Evolutionary conservation across 2,329 filamentous ascomycete genomes (phyloP).

Genomic region (Verticillium albo-atrum): DNA sequence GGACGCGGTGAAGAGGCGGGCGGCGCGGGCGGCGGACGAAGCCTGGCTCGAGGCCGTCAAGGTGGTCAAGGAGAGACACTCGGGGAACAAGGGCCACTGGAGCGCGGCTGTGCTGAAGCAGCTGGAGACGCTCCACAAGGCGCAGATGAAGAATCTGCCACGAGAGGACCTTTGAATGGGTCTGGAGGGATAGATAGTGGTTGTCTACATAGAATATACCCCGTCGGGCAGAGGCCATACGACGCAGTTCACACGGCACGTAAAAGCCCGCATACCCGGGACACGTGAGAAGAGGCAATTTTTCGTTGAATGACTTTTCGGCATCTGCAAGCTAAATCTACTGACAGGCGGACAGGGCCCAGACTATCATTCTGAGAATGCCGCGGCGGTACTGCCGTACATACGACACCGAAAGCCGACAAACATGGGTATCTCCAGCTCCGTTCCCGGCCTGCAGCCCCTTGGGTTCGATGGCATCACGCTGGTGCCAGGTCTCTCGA

Average conservation of each 20-base stretch:
- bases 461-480: not conserved
- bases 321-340: not conserved
- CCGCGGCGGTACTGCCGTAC: not conserved
- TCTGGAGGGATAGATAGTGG: conserved; percentile 8
- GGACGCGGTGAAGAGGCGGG: conserved; percentile 8
- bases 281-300: not conserved
- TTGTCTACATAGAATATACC: not conserved
- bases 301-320: not conserved
- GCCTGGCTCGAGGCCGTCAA: conserved; percentile 9
- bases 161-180: conserved; percentile 19
- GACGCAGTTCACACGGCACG: too few relatives aligned
- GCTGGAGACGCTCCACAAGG: conserved; percentile 9
- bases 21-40: conserved; percentile 8
- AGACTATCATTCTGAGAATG: not conserved
- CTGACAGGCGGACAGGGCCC: not conserved
- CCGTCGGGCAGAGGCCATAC: not conserved
- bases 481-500: not conserved
- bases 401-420: not conserved
- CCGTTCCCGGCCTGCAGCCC: not conserved
- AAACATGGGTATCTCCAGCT: not conserved
- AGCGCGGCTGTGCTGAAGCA: conserved; percentile 8
- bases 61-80: conserved; percentile 8
- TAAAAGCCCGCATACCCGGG: too few relatives aligned
- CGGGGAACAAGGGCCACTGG: conserved; percentile 10
- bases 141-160: conserved; percentile 8